Evolutionary conservation across 1,284 basidiomycete genomes (phyloP).

Genomic region (Tilletiaria anomala): DNA sequence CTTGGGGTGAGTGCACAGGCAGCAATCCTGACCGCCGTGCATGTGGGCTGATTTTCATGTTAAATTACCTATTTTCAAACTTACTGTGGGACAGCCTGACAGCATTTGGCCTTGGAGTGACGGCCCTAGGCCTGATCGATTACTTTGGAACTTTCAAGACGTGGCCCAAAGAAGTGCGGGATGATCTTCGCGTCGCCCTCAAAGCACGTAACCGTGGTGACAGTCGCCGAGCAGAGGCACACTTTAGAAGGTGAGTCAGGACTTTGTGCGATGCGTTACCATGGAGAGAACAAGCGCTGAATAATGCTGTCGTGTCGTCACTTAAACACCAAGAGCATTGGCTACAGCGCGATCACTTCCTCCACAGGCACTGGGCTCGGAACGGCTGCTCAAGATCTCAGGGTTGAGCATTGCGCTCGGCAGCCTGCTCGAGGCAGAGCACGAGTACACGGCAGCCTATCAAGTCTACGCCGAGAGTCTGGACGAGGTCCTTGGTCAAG

Average conservation of each 20-base stretch:
- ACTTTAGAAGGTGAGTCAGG: conserved; percentile 17
- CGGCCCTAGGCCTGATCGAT: conserved; percentile 32
- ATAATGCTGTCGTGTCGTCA: too few species aligned
- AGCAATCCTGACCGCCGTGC: too few species aligned
- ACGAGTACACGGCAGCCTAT: conserved; percentile 13
- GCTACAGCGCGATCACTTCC: too few species aligned
- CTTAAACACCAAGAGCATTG: background rate
- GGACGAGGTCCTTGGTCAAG: conserved; percentile 15
- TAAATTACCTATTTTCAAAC: too few species aligned
- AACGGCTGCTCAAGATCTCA: conserved; percentile 27
- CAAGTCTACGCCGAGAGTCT: conserved; percentile 24
- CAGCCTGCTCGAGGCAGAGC: conserved; percentile 27
- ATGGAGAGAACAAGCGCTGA: too few species aligned
- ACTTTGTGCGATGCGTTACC: too few species aligned
- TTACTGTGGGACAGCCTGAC: too few species aligned
- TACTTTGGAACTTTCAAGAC: conserved; percentile 36
- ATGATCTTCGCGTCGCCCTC: conserved; percentile 32
- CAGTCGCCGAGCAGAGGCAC: conserved; percentile 16
- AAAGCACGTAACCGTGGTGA: conserved; percentile 33
- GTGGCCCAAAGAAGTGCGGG: conserved; percentile 35
- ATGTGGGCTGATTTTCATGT: too few species aligned
- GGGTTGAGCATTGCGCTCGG: conserved; percentile 37
- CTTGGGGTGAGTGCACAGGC: too few species aligned
- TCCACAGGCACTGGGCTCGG: background rate
- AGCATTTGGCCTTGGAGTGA: too few species aligned